phyloP scores from a whole-genome alignment of 345 rosid genomes.

The Citropsis articulata region DNA sequence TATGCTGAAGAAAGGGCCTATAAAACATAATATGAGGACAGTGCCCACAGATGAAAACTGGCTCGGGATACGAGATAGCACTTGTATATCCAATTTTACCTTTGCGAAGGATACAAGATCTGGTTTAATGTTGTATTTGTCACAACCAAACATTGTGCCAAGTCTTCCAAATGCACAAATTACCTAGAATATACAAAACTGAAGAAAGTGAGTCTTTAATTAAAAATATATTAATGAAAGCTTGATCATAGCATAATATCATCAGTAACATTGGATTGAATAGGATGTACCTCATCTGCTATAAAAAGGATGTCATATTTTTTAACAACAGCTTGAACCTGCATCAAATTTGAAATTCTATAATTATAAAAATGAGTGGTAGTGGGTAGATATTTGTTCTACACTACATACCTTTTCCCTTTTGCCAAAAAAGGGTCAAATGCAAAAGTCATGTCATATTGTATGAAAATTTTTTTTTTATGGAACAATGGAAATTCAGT shows the following conservation, averaged over 20 bases:
- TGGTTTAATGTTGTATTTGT: constrained; percentile 86
- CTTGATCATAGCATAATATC: not conserved
- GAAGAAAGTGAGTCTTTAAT: constrained; percentile 3
- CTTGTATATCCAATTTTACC: constrained; percentile 39
- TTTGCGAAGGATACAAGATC: constrained; percentile 87
- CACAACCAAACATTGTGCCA: constrained; percentile 93
- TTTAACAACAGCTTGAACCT: constrained; percentile 91
- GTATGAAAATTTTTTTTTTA: not conserved
- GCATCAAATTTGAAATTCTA: constrained; percentile 20
- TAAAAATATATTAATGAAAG: not conserved
- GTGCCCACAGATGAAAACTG: constrained; percentile 4
- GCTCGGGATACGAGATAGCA: not conserved
- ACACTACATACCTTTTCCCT: not conserved
- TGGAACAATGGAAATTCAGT: not conserved
- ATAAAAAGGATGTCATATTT: constrained; percentile 85
- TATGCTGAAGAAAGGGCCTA: constrained; percentile 95
- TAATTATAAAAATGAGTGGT: not conserved
- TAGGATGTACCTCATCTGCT: constrained; percentile 77
- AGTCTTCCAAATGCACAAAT: constrained; percentile 98
- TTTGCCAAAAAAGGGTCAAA: not conserved
- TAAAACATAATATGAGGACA: constrained; percentile 7
- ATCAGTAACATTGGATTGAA: not conserved
- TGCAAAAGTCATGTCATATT: not conserved
- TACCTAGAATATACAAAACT: constrained; percentile 46
- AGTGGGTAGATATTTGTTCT: not conserved